Percentiles rank a stretch among this genome's conserved stretches.
phyloP scores from a whole-genome alignment of 495 filamentous ascomycete species.

The Melanomma pulvis-pyrius region DNA sequence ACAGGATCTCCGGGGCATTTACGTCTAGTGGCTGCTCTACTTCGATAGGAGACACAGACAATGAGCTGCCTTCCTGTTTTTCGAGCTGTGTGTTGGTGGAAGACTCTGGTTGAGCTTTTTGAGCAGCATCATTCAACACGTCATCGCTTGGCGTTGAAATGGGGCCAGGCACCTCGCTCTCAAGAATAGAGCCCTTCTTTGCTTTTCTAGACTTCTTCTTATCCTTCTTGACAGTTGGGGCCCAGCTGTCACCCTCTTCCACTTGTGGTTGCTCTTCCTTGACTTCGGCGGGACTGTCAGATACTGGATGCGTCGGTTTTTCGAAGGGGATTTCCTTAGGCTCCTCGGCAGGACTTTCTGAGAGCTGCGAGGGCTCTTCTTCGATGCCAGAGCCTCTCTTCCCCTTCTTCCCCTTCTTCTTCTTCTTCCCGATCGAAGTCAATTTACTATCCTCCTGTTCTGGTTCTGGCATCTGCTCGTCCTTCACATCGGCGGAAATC shows the following conservation, averaged over 20 bases:
- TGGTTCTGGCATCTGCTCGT: background rate
- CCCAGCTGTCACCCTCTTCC: background rate
- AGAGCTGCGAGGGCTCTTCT: background rate
- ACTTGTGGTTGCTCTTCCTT: too few relatives aligned
- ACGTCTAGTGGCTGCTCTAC: background rate
- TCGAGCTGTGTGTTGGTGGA: background rate
- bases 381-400: background rate
- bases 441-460: background rate
- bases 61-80: background rate
- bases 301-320: background rate
- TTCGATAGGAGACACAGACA: background rate
- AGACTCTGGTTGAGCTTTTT: background rate
- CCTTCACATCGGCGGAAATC: too few relatives aligned
- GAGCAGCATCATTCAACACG: background rate
- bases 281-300: too few relatives aligned
- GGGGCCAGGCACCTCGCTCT: background rate
- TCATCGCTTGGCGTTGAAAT: background rate
- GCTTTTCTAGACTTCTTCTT: conserved; percentile 14
- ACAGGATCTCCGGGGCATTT: background rate
- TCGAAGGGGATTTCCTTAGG: background rate
- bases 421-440: background rate
- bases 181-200: background rate
- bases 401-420: conserved; percentile 30
- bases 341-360: background rate
- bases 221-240: conserved; percentile 33